Evolutionary conservation across 495 filamentous ascomycete genomes (phyloP).

Genomic region (Staphylotrichum longicolle): DNA sequence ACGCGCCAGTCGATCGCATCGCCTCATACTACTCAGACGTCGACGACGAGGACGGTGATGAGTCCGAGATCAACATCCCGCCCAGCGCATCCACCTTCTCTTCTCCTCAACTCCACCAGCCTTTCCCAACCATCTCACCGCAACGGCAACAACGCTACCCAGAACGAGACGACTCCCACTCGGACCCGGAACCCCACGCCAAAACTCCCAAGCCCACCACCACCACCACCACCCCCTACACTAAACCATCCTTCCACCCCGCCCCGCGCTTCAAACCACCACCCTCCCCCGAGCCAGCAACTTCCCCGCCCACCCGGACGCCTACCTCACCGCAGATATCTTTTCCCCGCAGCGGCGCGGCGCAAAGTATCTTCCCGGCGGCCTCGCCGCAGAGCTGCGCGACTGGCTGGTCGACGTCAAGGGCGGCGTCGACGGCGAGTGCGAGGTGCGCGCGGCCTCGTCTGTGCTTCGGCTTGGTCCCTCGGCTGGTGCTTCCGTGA

Average conservation of each 20-base stretch:
- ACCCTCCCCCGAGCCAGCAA: slow-evolving; percentile 26
- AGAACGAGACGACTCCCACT: not conserved
- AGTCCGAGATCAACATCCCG: not conserved
- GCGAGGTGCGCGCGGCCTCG: slow-evolving; percentile 6
- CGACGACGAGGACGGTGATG: slow-evolving; percentile 8
- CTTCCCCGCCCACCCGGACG: not conserved
- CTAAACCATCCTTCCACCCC: slow-evolving; percentile 35
- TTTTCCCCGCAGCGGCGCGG: slow-evolving; percentile 45
- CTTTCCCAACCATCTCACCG: not conserved
- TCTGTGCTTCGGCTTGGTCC: not conserved
- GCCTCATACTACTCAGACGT: slow-evolving; percentile 17
- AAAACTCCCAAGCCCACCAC: not conserved
- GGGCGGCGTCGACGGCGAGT: slow-evolving; percentile 26
- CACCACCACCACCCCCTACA: slow-evolving; percentile 4
- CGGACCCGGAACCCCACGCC: not conserved
- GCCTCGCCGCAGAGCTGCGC: slow-evolving; percentile 45
- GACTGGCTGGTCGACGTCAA: slow-evolving; percentile 49
- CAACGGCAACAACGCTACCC: no score
- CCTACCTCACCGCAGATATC: slow-evolving; percentile 31
- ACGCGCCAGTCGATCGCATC: slow-evolving; percentile 27
- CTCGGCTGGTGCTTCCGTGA: slow-evolving; percentile 6
- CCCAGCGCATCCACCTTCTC: not conserved
- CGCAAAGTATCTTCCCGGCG: slow-evolving; percentile 40
- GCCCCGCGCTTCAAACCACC: slow-evolving; percentile 44
- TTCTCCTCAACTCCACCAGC: not conserved